phyloP scores from a whole-genome alignment of 2,329 filamentous ascomycete genomes.

The Stagonosporopsis rhizophila region DNA sequence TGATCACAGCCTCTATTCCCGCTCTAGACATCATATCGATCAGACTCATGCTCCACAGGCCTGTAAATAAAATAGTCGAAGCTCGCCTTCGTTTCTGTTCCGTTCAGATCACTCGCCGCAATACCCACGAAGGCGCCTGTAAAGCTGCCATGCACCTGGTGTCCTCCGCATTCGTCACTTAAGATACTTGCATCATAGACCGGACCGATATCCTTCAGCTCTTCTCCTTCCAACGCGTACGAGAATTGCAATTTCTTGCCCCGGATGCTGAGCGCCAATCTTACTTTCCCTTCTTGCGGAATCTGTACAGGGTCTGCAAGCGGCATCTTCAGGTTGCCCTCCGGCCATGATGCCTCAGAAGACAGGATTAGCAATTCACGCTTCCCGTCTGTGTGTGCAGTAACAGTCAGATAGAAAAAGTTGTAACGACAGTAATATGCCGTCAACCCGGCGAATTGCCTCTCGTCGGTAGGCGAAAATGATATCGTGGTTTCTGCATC shows the following conservation, averaged over 20 bases:
- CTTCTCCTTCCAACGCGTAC: slow-evolving; percentile 59
- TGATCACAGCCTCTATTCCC: background rate
- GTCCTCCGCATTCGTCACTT: slow-evolving; percentile 69
- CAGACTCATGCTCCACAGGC: slow-evolving; percentile 38
- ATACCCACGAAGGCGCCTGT: slow-evolving; percentile 60
- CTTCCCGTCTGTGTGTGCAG: slow-evolving; percentile 62
- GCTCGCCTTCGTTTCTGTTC: slow-evolving; percentile 32
- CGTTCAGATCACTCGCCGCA: slow-evolving; percentile 45
- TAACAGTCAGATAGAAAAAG: slow-evolving; percentile 69
- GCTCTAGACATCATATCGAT: slow-evolving; percentile 39
- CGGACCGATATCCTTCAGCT: slow-evolving; percentile 59
- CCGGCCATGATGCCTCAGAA: slow-evolving; percentile 65
- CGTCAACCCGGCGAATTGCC: slow-evolving; percentile 67
- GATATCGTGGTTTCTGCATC: slow-evolving; percentile 65
- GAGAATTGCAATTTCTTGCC: slow-evolving; percentile 63
- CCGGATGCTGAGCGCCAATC: slow-evolving; percentile 60
- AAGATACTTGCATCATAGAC: slow-evolving; percentile 66
- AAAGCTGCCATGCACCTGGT: slow-evolving; percentile 68
- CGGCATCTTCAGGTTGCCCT: slow-evolving; percentile 57
- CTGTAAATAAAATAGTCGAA: slow-evolving; percentile 46
- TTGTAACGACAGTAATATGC: slow-evolving; percentile 71
- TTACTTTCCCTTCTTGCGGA: slow-evolving; percentile 63
- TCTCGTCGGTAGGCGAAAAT: slow-evolving; percentile 64
- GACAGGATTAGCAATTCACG: slow-evolving; percentile 65
- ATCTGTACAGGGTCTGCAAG: slow-evolving; percentile 56